These are phyloP conservation scores for Vanrija sp. DNA, from an alignment of 1,284 basidiomycete species.

Conservation along the genomic window DNA sequence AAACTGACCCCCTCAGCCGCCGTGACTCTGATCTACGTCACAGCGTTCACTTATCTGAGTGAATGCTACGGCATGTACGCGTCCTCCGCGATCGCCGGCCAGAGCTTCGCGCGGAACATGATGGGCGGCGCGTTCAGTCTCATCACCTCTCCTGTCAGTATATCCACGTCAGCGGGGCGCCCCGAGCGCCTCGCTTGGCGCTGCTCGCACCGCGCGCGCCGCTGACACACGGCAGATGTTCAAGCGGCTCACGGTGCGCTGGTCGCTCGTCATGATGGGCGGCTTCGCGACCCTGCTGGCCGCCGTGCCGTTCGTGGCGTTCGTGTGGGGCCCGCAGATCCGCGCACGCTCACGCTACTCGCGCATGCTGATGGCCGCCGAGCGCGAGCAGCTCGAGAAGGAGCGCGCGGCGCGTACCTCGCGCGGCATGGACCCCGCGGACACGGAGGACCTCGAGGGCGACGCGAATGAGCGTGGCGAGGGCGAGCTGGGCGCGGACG, in stretches of 20 bases:
- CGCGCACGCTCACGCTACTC: slow-evolving; percentile 33
- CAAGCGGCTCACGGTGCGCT: slow-evolving; percentile 12
- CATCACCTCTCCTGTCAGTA: slow-evolving; percentile 20
- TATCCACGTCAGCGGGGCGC: too few species aligned
- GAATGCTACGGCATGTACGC: slow-evolving; percentile 21
- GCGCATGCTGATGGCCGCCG: slow-evolving; percentile 38
- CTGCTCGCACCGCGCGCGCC: too few species aligned
- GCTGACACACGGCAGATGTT: slow-evolving; percentile 7
- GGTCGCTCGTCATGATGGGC: slow-evolving; percentile 16
- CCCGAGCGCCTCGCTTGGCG: too few species aligned
- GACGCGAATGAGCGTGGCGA: slow-evolving; percentile 4
- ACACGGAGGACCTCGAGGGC: slow-evolving; percentile 15
- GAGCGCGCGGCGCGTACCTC: slow-evolving; percentile 16
- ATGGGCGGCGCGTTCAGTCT: slow-evolving; percentile 13
- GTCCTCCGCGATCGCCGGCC: slow-evolving; percentile 11
- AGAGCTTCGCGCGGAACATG: slow-evolving; percentile 16
- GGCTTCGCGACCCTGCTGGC: slow-evolving; percentile 21
- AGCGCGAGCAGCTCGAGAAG: slow-evolving; percentile 30
- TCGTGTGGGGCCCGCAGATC: slow-evolving; percentile 39
- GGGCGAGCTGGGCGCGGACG: background rate
- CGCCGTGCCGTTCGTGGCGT: slow-evolving; percentile 40
- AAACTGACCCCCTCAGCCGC: background rate
- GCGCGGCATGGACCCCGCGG: slow-evolving; percentile 9
- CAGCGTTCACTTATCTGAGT: slow-evolving; percentile 3
- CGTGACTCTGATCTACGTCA: background rate